These are phyloP conservation scores for Termitomyces sp. DNA, from an alignment of 768 basidiomycete species.

Conservation along the genomic window DNA sequence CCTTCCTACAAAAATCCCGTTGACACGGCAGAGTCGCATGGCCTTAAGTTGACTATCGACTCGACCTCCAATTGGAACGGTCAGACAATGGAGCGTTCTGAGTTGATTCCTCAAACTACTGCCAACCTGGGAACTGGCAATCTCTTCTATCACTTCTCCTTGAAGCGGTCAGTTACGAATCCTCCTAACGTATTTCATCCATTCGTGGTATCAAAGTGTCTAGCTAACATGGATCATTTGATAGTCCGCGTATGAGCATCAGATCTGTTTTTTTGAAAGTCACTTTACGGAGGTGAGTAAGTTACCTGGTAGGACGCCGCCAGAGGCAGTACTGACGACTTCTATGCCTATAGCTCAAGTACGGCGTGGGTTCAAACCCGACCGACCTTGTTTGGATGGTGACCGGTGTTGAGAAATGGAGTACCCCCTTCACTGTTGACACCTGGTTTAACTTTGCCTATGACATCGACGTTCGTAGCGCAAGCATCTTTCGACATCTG, in stretches of 20 bases:
- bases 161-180: constrained; percentile 46
- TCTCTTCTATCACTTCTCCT: constrained; percentile 62
- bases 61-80: constrained; percentile 54
- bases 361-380: constrained; percentile 47
- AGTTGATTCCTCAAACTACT: constrained; percentile 43
- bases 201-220: not conserved
- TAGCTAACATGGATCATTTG: not conserved
- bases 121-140: constrained; percentile 55
- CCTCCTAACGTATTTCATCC: constrained; percentile 40
- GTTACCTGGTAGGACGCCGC: not conserved
- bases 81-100: constrained; percentile 41
- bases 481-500: not conserved
- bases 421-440: constrained; percentile 45
- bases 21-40: constrained; percentile 44
- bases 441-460: constrained; percentile 69
- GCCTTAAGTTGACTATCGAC: constrained; percentile 54
- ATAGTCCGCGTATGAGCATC: constrained; percentile 54
- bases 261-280: constrained; percentile 61
- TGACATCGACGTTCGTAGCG: constrained; percentile 50
- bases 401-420: constrained; percentile 42
- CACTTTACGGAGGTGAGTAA: constrained; percentile 56
- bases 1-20: constrained; percentile 60
- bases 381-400: constrained; percentile 56
- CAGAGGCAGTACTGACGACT: not conserved
- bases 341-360: constrained; percentile 41